phyloP scores from a whole-genome alignment of 768 basidiomycete species.

The Cyclocybe aegerita region DNA sequence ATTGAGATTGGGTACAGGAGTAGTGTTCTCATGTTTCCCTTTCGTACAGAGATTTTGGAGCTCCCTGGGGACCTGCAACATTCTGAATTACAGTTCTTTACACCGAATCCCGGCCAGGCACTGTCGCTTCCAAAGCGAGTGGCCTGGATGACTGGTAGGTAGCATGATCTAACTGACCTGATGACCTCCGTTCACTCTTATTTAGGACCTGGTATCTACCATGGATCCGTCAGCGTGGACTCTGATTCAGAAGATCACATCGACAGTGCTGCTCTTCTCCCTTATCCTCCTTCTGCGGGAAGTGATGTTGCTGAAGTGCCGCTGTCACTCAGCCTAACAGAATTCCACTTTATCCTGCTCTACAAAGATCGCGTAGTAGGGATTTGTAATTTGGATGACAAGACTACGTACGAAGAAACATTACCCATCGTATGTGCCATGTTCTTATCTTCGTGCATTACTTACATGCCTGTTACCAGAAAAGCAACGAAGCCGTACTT shows the following conservation, averaged over 20 bases:
- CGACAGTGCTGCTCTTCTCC: conserved; percentile 75
- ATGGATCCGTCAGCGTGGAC: conserved; percentile 74
- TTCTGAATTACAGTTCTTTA: conserved; percentile 83
- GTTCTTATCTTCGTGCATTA: not conserved
- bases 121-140: conserved; percentile 69
- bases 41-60: conserved; percentile 76
- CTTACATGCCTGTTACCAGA: conserved; percentile 40
- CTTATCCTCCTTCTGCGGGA: conserved; percentile 55
- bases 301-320: conserved; percentile 48
- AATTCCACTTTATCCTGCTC: conserved; percentile 89
- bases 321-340: conserved; percentile 77
- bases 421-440: conserved; percentile 66
- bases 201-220: conserved; percentile 84
- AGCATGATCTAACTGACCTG: not conserved
- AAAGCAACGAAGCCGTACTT: conserved; percentile 68
- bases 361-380: conserved; percentile 78
- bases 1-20: no score
- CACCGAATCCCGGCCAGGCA: conserved; percentile 67
- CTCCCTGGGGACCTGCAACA: conserved; percentile 75
- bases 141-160: conserved; percentile 90
- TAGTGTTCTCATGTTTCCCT: conserved; percentile 2
- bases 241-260: conserved; percentile 71
- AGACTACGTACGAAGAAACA: conserved; percentile 78
- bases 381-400: conserved; percentile 79
- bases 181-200: not conserved